Percentiles rank a stretch among this genome's conserved stretches.
Evolutionary conservation across 345 rosid species (phyloP).

Genomic region (Aegle marmelos): DNA sequence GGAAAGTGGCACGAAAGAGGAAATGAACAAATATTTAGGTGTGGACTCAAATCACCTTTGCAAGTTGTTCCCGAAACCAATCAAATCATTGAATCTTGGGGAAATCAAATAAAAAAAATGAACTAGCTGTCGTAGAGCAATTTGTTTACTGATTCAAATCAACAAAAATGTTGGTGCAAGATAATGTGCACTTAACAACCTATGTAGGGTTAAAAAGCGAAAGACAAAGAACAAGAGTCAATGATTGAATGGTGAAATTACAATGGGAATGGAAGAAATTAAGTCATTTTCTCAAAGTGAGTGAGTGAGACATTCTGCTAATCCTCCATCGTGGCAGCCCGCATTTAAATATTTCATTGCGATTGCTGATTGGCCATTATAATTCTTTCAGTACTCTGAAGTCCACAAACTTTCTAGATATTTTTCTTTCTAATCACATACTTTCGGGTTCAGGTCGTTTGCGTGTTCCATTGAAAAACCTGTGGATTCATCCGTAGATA

Average conservation of each 20-base stretch:
- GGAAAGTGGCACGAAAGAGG: not conserved
- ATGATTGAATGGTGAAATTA: not conserved
- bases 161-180: not conserved
- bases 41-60: slow-evolving; percentile 5
- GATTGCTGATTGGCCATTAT: not conserved
- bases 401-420: not conserved
- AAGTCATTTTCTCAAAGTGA: not conserved
- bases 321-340: not conserved
- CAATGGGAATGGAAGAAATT: not conserved
- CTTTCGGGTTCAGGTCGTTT: not conserved
- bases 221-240: not conserved
- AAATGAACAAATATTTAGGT: slow-evolving; percentile 2
- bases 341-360: not conserved
- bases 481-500: no score
- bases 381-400: not conserved
- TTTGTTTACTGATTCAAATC: not conserved
- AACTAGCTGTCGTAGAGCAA: not conserved
- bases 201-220: no score
- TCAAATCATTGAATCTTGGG: slow-evolving; percentile 3
- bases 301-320: not conserved
- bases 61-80: not conserved
- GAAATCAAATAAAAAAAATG: not conserved
- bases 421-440: not conserved
- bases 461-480: not conserved
- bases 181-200: not conserved